Conservation (phyloP, 2,329 filamentous ascomycete species). For the Fusarium brevicatenulatum region DNA sequence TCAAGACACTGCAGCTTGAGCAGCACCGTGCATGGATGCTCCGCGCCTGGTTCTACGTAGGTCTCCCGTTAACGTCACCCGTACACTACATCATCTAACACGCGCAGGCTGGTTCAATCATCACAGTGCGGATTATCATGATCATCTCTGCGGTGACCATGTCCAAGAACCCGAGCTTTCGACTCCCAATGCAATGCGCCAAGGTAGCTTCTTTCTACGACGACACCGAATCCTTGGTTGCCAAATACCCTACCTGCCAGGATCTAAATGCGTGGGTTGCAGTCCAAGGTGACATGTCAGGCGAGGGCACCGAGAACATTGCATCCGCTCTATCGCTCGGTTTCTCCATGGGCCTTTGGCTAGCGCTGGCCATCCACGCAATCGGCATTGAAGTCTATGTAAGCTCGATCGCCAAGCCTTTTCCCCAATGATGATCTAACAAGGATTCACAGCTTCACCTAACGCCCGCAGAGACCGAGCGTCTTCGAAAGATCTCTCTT, state of each 20-base stretch:
- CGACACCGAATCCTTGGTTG: not conserved
- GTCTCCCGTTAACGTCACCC: fast-evolving
- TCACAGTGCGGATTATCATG: constrained; percentile 18
- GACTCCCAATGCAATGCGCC: constrained; percentile 10
- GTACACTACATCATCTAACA: not conserved
- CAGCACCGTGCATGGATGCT: constrained; percentile 73
- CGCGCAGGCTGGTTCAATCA: constrained; percentile 14
- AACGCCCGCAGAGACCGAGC: constrained; percentile 12
- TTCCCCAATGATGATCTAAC: not conserved
- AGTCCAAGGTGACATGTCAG: constrained; percentile 11
- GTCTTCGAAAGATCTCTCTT: constrained; percentile 10
- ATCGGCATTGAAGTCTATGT: constrained; percentile 24
- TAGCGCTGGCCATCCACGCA: constrained; percentile 8
- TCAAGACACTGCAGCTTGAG: constrained; percentile 69
- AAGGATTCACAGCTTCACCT: not conserved
- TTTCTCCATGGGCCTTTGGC: constrained; percentile 3
- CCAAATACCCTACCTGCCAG: not conserved
- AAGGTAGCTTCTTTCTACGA: constrained; percentile 20
- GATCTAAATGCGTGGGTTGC: constrained; percentile 14
- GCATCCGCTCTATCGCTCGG: constrained; percentile 9
- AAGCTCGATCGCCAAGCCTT: not conserved
- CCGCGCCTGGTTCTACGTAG: constrained; percentile 44
- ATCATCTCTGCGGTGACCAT: constrained; percentile 8
- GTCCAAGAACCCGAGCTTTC: constrained; percentile 12
- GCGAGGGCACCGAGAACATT: constrained; percentile 4